Percentiles rank a stretch among this genome's conserved stretches.
Evolutionary conservation across 2,329 filamentous ascomycete species (phyloP).

Genomic region (Stylonectria norvegica): DNA sequence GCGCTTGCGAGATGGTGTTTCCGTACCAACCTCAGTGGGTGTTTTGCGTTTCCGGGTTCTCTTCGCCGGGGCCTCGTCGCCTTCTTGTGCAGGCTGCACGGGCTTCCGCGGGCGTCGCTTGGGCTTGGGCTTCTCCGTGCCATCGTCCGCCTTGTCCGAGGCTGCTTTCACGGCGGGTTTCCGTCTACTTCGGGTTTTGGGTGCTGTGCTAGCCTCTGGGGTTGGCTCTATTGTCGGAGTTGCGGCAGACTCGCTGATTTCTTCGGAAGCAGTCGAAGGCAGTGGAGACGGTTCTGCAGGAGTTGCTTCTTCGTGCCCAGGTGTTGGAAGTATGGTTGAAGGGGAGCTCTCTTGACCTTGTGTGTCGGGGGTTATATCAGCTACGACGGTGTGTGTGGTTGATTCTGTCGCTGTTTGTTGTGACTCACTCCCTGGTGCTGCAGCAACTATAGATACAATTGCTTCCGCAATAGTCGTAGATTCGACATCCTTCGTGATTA

Average conservation of each 20-base stretch:
- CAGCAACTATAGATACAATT: not conserved
- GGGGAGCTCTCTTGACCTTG: slow-evolving; percentile 2
- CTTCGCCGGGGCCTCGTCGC: slow-evolving; percentile 14
- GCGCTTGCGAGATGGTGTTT: slow-evolving; percentile 27
- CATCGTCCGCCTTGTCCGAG: slow-evolving; percentile 15
- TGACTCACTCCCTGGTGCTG: not conserved
- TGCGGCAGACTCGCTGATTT: slow-evolving; percentile 9
- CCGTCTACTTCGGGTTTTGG: slow-evolving; percentile 20
- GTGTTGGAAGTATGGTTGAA: slow-evolving; percentile 8
- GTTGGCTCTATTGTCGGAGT: slow-evolving; percentile 8
- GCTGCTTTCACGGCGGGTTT: slow-evolving; percentile 9
- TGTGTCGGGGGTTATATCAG: no score
- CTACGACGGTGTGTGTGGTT: slow-evolving; percentile 7
- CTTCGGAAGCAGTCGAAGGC: slow-evolving; percentile 8
- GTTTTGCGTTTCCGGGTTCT: slow-evolving; percentile 29
- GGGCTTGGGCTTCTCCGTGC: slow-evolving; percentile 21
- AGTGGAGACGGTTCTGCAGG: slow-evolving; percentile 14
- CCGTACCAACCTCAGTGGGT: slow-evolving; percentile 21
- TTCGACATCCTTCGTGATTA: no score
- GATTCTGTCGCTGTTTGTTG: slow-evolving; percentile 5
- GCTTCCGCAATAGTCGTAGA: slow-evolving; percentile 1
- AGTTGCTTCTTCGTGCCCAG: slow-evolving; percentile 12
- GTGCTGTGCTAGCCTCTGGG: slow-evolving; percentile 6
- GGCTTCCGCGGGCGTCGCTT: slow-evolving; percentile 33
- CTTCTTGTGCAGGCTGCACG: slow-evolving; percentile 14